phyloP scores from a whole-genome alignment of 139 green algal species.

The Tetradesmus obliquus region DNA sequence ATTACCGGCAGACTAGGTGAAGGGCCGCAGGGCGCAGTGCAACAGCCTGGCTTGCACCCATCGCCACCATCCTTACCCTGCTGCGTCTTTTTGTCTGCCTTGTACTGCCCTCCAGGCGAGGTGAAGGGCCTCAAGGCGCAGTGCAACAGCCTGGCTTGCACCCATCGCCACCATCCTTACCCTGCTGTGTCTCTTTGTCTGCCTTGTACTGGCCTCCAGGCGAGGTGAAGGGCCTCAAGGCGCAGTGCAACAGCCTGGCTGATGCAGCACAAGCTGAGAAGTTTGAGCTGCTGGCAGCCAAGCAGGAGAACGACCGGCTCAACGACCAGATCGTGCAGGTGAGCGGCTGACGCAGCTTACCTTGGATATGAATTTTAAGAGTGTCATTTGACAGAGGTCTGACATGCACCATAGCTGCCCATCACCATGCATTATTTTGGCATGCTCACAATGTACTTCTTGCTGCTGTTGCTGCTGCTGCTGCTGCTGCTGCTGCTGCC shows the following conservation, averaged over 20 bases:
- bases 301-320: slow-evolving; percentile 73
- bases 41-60: background rate
- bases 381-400: background rate
- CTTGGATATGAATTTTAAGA: background rate
- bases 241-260: slow-evolving; percentile 53
- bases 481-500: background rate
- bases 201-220: slow-evolving; percentile 52
- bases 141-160: background rate
- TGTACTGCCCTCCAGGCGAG: background rate
- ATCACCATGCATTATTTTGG: background rate
- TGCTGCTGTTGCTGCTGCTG: background rate
- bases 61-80: background rate
- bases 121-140: no score
- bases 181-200: background rate
- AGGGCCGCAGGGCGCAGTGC: no score
- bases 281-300: slow-evolving; percentile 66
- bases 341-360: background rate
- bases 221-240: slow-evolving; percentile 70
- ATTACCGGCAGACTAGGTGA: no score
- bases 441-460: background rate
- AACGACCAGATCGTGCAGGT: slow-evolving; percentile 85
- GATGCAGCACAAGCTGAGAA: slow-evolving; percentile 73
- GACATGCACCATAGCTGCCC: background rate
- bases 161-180: background rate
- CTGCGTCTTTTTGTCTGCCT: background rate